Conservation (phyloP, 805 yeast genomes). For the Metschnikowia lunata region DNA sequence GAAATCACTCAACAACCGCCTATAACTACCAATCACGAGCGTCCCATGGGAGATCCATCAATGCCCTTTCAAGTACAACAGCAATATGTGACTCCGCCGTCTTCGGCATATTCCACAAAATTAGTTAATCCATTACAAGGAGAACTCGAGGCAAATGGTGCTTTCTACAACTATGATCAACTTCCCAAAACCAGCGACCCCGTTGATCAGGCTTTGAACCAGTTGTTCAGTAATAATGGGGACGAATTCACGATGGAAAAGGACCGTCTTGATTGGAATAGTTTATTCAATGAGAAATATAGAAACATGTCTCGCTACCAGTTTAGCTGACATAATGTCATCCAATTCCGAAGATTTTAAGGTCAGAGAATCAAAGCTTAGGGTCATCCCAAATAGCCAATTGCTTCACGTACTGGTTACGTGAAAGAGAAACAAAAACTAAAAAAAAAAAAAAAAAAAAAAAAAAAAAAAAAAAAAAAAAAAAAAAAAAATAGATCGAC, state of each 20-base stretch:
- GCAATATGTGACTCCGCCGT: not conserved
- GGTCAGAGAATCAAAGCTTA: no score
- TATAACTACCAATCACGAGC: not conserved
- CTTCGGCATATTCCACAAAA: not conserved
- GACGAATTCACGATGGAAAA: slow-evolving; percentile 9
- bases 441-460: no score
- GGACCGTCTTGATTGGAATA: slow-evolving; percentile 12
- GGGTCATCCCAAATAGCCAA: no score
- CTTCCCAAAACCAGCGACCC: slow-evolving; percentile 7
- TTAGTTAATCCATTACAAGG: no score
- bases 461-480: no score
- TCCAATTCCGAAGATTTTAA: no score
- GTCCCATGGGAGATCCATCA: not conserved
- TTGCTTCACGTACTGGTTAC: no score
- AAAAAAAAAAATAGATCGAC: no score
- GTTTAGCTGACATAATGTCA: no score
- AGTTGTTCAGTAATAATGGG: slow-evolving; percentile 15
- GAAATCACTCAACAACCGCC: not conserved
- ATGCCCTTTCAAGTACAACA: not conserved
- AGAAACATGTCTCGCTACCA: no score
- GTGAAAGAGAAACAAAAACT: no score
- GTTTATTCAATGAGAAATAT: slow-evolving; percentile 3
- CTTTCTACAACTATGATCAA: slow-evolving; percentile 2
- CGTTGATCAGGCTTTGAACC: slow-evolving; percentile 5
- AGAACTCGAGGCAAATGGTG: not conserved